phyloP scores from a whole-genome alignment of 2,329 filamentous ascomycete genomes.

The Blastomyces parvus region DNA sequence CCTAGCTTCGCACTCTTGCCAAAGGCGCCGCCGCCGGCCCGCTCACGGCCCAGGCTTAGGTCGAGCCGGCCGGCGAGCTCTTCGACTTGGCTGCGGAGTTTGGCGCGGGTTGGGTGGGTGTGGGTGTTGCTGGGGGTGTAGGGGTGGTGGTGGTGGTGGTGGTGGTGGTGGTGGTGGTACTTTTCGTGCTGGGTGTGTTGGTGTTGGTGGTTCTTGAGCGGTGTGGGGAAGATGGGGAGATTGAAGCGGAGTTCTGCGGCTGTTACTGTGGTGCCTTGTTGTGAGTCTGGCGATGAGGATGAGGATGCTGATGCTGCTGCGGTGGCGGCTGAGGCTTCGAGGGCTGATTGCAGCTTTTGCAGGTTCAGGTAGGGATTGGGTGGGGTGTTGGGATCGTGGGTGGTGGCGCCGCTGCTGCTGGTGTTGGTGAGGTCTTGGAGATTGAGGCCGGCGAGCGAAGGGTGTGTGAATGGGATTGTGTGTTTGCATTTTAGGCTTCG shows the following conservation, averaged over 20 bases:
- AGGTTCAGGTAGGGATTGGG: neutral
- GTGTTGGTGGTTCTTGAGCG: neutral
- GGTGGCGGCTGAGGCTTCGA: neutral
- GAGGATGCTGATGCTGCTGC: conserved; percentile 3
- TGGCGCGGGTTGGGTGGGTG: neutral
- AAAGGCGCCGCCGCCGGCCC: conserved; percentile 73
- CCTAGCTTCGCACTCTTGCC: conserved; percentile 87
- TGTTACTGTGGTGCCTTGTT: conserved; percentile 32
- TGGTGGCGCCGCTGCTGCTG: neutral
- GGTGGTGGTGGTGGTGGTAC: neutral
- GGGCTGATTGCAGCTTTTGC: neutral
- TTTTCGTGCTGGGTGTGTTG: conserved; percentile 14
- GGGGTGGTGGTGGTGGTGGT: conserved; percentile 3
- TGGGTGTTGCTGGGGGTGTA: neutral
- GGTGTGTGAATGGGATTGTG: conserved; percentile 24
- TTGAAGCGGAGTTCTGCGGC: conserved; percentile 89
- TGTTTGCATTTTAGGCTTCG: conserved; percentile 67
- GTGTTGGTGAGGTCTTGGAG: neutral
- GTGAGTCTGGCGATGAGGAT: neutral
- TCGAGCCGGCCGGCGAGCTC: conserved; percentile 34
- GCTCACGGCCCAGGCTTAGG: conserved; percentile 67
- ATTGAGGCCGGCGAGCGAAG: neutral
- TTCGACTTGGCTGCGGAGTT: conserved; percentile 19
- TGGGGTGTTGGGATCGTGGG: neutral
- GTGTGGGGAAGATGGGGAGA: conserved; percentile 50